A percentile compares a stretch with the other conserved stretches of the same genome.
Conservation (phyloP, 148 eudicot genomes). For the Chenopodium berlandieri region DNA sequence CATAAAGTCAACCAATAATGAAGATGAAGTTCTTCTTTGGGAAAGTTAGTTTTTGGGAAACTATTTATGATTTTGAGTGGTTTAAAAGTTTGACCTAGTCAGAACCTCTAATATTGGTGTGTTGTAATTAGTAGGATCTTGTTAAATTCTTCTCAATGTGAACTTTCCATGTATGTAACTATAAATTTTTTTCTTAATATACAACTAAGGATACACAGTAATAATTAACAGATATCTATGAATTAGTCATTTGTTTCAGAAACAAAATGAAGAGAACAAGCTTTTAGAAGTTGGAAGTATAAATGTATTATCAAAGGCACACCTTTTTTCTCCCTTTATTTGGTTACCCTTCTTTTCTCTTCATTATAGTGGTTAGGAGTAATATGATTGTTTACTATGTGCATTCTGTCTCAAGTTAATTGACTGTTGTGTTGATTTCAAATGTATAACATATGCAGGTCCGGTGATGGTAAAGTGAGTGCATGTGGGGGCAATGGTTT, state of each 20-base stretch:
- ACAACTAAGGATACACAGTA: no score
- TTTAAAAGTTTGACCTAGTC: background rate
- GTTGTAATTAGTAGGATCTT: background rate
- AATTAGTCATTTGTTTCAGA: no score
- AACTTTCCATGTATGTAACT: no score
- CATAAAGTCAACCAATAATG: background rate
- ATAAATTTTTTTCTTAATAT: no score
- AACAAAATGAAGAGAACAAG: no score
- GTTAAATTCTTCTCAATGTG: no score
- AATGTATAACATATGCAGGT: constrained; percentile 52
- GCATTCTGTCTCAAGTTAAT: background rate
- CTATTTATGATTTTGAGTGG: no score
- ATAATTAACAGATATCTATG: no score
- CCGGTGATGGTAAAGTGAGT: constrained; percentile 78
- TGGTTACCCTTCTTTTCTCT: background rate
- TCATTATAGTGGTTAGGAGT: background rate
- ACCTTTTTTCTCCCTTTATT: background rate
- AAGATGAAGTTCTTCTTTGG: no score
- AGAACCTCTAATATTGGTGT: background rate
- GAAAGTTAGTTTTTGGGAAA: no score
- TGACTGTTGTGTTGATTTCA: background rate
- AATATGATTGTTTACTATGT: background rate
- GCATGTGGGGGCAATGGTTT: constrained; percentile 92
- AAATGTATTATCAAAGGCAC: no score
- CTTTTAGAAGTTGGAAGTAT: background rate